Base-by-base conservation (phyloP, 345 rosid genomes). In the Arabis hirsuta region DNA sequence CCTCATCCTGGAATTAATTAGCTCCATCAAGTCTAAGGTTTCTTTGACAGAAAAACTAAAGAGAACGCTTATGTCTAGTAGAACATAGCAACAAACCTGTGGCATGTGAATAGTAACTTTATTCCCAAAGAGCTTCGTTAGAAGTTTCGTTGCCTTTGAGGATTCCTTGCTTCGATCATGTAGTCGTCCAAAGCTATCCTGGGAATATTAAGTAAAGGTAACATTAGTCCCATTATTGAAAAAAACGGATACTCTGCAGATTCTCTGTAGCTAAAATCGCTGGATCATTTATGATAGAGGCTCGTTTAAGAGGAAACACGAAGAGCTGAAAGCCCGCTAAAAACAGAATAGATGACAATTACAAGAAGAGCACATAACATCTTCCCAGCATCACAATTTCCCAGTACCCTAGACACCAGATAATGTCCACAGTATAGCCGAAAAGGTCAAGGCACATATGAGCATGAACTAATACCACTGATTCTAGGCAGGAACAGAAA, bases 41-140 rank as follows among this genome's bases (percentile, higher is more conserved):
- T 45, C 64, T 11, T 39, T 32, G 41, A 52, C 68, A 79, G 20
- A 63, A 31, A 36, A 47, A 26, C 65, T 39, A 52, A 72, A 20
- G 65, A 19, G 70, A 53, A 32, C 24, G 54, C 65, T 51, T 36
- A 45, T 29, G 45, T 2, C 3, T 36, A 11, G 60, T 48, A 54
- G 50, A 72, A 24, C 51, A 56, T 54, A n/a, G 19, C n/a, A 48
- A 68, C 73, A 43, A 51, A 93, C 98, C 94, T 88, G 97, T 42
- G 98, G 97, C 88, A 87, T 76, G 77, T 93, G 90, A 81, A 90
- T 85, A 31, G 86, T 83, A 46, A 93, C 90, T 93, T 88, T 87
- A 68, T 93, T 93, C 7, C 87, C 88, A 80, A 93, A 93, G 82
- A 90, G 96, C 84, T 90, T 84, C 19, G 81, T 75, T 68, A 90